Evolutionary conservation across 148 eudicot species (phyloP).

Genomic region (Fagopyrum esculentum): DNA sequence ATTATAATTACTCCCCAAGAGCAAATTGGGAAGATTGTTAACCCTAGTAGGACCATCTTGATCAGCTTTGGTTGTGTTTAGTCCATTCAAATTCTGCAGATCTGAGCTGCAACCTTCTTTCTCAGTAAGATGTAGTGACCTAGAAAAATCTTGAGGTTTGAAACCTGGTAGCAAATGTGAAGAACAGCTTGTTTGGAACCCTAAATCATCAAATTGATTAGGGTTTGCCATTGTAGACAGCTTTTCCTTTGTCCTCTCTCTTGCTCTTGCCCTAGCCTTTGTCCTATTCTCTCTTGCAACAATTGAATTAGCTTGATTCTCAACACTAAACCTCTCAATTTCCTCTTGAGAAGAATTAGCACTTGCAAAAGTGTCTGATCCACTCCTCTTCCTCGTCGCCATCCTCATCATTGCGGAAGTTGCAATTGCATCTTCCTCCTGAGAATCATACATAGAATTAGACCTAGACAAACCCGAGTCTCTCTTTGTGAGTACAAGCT

Average conservation of each 20-base stretch:
- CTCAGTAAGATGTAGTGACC: background rate
- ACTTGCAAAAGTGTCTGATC: background rate
- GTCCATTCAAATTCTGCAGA: slow-evolving; percentile 4
- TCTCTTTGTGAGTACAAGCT: background rate
- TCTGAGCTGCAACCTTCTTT: background rate
- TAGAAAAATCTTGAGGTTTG: background rate
- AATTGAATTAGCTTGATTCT: slow-evolving; percentile 1
- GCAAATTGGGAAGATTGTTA: background rate
- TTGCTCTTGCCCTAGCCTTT: slow-evolving; percentile 11
- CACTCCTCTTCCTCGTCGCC: background rate
- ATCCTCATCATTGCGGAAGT: background rate
- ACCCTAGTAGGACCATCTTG: background rate
- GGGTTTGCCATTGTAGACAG: background rate
- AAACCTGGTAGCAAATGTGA: background rate
- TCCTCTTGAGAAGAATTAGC: background rate
- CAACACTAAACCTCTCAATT: background rate
- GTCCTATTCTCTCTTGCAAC: slow-evolving; percentile 10
- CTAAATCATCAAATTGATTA: background rate
- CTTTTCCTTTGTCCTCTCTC: background rate
- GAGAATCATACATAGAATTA: background rate
- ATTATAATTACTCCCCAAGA: background rate
- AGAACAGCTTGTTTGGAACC: slow-evolving; percentile 3
- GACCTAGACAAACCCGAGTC: slow-evolving; percentile 6
- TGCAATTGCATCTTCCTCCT: background rate
- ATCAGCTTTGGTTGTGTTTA: background rate